Evolutionary conservation across 2,329 filamentous ascomycete species (phyloP), one percentile per base, ranked within the genome.

Genomic region (Xylariaceae sp.): DNA sequence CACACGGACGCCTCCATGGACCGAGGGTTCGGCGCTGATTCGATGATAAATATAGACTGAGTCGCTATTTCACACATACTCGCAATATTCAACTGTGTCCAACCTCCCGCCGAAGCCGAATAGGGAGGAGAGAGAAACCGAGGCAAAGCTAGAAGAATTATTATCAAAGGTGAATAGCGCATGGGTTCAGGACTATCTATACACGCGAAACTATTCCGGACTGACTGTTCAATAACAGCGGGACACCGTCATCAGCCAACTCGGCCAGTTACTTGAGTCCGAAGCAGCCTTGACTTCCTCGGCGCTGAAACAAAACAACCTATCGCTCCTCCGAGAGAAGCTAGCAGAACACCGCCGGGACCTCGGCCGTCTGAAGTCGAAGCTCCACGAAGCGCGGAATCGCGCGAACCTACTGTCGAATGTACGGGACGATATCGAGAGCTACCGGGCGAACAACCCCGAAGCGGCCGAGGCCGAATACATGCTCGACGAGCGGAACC

Each of bases 281-380:
- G 92, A 97, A 79, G 84, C 91, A 19, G 80, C 86, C 52, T 83
- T 95, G 55, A 90, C 88, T 47, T 86, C 91, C 42, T 97, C 92
- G 36, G 91, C 92, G 52, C 81, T 96, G n/a, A 97, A 97, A 74
- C 92, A 96, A 67, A 96, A 92, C 76, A 96, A 97, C 70, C 85
- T 99, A 36, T 81, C 89, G 55, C 87, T 95, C 29, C 89, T 97
- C 64, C 88, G 89, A 61, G 92, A 96, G 75, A 87, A 96, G 69
- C 85, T 97, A 15, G 77, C 84, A 36, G 88, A 95, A 68, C 92
- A 99, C 75, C 85, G 86, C 57, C 86, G 86, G 60, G 92, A 97
- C 71, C 83, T 96, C 36, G 72, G 77, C 4, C 87, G 91, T 9
- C 79, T 97, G 48, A 87, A 85, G 55, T 78, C 83, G 26, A 81